Evolutionary conservation across 805 yeast genomes (phyloP).

Genomic region (Myxozyma nipponensis): DNA sequence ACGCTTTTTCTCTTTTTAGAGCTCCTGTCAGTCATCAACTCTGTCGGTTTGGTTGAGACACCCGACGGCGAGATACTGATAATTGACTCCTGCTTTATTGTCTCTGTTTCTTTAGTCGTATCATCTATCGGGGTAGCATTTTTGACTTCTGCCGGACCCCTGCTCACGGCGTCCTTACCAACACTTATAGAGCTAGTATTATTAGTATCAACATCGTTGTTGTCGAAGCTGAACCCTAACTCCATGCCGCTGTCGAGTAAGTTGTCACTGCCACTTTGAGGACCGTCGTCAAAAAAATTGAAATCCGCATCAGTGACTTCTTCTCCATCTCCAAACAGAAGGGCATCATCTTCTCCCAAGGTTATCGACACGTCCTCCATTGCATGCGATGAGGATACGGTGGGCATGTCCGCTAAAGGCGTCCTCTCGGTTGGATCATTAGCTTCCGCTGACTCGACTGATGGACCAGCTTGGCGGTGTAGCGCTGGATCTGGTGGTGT

Average conservation of each 20-base stretch:
- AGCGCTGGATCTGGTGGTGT: slow-evolving; percentile 38
- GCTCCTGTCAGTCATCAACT: slow-evolving; percentile 9
- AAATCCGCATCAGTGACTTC: slow-evolving; percentile 44
- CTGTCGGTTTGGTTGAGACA: slow-evolving; percentile 25
- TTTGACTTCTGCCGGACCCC: too few relatives aligned
- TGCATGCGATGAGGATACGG: slow-evolving; percentile 31
- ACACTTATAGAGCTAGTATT: not conserved
- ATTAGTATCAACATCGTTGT: not conserved
- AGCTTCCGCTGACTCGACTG: not conserved
- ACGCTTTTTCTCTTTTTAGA: slow-evolving; percentile 49
- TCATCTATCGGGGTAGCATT: not conserved
- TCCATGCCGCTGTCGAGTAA: not conserved
- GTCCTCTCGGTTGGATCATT: not conserved
- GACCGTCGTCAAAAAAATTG: slow-evolving; percentile 39
- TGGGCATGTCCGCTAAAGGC: not conserved
- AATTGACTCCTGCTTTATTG: not conserved
- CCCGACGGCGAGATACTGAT: not conserved
- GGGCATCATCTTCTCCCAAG: slow-evolving; percentile 9
- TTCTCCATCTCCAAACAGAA: slow-evolving; percentile 36
- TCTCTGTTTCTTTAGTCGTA: not conserved
- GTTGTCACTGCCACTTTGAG: not conserved
- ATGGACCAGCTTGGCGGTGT: slow-evolving; percentile 15
- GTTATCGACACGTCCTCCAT: slow-evolving; percentile 29
- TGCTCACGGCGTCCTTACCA: not conserved
- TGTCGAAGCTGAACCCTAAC: not conserved